Base-by-base conservation (phyloP, 2,329 filamentous ascomycete genomes). In the Cadophora gregata region DNA sequence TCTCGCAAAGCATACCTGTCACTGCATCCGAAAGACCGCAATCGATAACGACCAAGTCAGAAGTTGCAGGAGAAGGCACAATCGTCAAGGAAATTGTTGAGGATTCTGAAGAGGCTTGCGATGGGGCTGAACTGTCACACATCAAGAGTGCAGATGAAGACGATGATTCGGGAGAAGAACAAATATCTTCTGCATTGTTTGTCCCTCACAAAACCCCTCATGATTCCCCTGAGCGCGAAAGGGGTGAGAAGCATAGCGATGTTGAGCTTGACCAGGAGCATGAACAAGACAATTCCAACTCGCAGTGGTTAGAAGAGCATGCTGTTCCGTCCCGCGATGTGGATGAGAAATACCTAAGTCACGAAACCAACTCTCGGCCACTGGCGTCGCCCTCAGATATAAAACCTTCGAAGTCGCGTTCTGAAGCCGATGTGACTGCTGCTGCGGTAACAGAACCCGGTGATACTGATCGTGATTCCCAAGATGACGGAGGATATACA, bases 181-280 rank as follows among this genome's bases (percentile, higher is more conserved):
- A 95, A 78, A 93, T 96, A 69, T 93, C 91, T n/a, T 95, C 91
- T 36, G 92, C 92, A 27, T 84, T 93, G 48, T 96, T 96, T 76
- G 84, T 93, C 58, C 92, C 92, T 50, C 92, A 95, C 80, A 88
- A 92, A 73, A 84, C 84, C 27, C 71, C 75, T 51, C 75, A 83
- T 67, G 76, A 84, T 55, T 78, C 79, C 31, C 75, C 80, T 10
- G 80, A 82, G 51, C 78, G 67, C 5, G 62, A 66, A 24, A 64
- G 65, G 29, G 63, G 67, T 29, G 65, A 56, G 7, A 59, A 65
- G 47, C 61, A 71, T 59, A 59, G 55, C 25, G 48, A 59, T 56
- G 14, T 62, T 47, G 65, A 61, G 42, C 42, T 63, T 50, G 27
- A 62, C 45, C 36, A 63, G 19, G 63, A 68, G 42, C 65, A 71